These are phyloP conservation scores for Epichloe hybrida DNA, from an alignment of 2,329 filamentous ascomycete genomes.

Conservation along the genomic window DNA sequence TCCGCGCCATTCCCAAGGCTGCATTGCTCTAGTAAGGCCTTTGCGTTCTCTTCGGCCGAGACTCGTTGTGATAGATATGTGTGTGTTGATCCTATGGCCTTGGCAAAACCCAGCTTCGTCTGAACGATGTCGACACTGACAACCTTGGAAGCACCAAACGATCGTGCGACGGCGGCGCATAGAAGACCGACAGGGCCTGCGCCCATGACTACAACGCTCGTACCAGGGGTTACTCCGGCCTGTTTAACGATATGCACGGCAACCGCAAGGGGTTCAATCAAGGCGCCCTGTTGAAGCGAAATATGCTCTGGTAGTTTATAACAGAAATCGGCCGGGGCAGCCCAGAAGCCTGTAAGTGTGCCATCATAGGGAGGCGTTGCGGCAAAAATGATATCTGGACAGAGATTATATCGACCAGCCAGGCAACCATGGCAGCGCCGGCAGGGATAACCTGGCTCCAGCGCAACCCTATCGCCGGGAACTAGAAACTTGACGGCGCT, in stretches of 20 bases:
- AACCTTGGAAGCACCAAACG: slow-evolving; percentile 70
- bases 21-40: slow-evolving; percentile 47
- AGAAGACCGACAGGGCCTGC: slow-evolving; percentile 50
- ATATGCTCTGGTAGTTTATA: slow-evolving; percentile 44
- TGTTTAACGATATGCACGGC: slow-evolving; percentile 74
- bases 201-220: no score
- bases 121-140: slow-evolving; percentile 78
- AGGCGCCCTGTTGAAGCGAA: slow-evolving; percentile 43
- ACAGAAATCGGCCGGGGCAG: slow-evolving; percentile 46
- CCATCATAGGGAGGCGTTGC: slow-evolving; percentile 25
- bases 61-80: slow-evolving; percentile 50
- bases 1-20: slow-evolving; percentile 57
- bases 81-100: slow-evolving; percentile 57
- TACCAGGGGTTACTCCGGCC: slow-evolving; percentile 17
- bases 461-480: slow-evolving; percentile 47
- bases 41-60: slow-evolving; percentile 60
- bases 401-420: slow-evolving; percentile 50
- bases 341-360: slow-evolving; percentile 47
- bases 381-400: slow-evolving; percentile 44
- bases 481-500: slow-evolving; percentile 30
- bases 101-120: slow-evolving; percentile 65
- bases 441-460: slow-evolving; percentile 55
- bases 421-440: slow-evolving; percentile 44
- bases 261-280: slow-evolving; percentile 71
- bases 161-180: slow-evolving; percentile 71